Base-by-base conservation (phyloP, 768 basidiomycete genomes). In the Daedalea quercina region DNA sequence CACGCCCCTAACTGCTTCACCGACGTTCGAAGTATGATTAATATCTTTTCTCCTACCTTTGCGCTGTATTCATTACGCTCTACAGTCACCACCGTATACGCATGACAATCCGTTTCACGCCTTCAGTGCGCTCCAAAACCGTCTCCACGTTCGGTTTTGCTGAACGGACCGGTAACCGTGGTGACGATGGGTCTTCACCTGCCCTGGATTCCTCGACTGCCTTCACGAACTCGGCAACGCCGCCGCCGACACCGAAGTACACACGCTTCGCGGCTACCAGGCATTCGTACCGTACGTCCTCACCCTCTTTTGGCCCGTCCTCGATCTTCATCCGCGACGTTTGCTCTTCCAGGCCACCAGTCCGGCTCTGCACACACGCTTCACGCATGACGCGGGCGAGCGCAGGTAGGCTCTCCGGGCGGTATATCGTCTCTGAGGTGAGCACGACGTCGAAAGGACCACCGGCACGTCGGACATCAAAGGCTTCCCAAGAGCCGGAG, bases 231-330 rank as follows among this genome's bases (percentile, higher is more conserved):
- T 85, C 88, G 12, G 77, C 67, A 24, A 94, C 71, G 7, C 94
- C 90, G 0, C 95, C 94, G 1, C 94, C 94, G 3, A 97, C 92
- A 7, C 95, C 95, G 66, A 98, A 97, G 65, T 97, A 97, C 19
- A 97, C 68, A 13, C 92, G 78, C 67, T 97, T 98, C 1, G 89
- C 90, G 1, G 93, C 94, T 2, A 96, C 86, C 9, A 96, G 78
- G 59, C 86, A 90, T 6, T 75, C 43, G 57, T 65, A 68, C 15
- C 54, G 34, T 15, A 44, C 50, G 3, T 19, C 17, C 9, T 42
- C 28, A 11, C 28, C 44, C 8, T 56, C 46, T 8, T 24, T 3
- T 13, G 6, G 34, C 9, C 44, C 26, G 19, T 57, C 46, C 24
- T 52, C 44, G 12, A 53, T 31, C 22, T 42, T 26, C 35, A 60